These are phyloP conservation scores for Trypanosoma scelopori DNA, from an alignment of 208 protist species.

Conservation along the genomic window DNA sequence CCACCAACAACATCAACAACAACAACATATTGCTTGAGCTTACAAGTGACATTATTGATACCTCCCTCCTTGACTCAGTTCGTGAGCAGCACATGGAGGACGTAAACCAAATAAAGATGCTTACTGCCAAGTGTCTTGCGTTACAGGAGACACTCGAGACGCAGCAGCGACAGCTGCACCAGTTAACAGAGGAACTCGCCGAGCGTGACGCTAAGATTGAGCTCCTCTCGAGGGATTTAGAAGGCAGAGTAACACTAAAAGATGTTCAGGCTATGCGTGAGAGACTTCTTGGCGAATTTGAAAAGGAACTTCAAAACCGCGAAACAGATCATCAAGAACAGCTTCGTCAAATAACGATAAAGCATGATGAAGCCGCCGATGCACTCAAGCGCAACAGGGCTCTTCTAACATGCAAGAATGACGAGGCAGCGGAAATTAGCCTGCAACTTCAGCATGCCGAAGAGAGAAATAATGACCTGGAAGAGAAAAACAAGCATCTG, in stretches of 20 bases:
- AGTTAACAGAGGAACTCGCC: background rate
- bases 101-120: background rate
- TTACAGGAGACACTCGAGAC: constrained; percentile 5
- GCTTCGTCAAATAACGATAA: background rate
- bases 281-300: background rate
- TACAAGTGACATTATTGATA: constrained; percentile 1
- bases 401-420: background rate
- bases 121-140: background rate
- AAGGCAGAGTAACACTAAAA: background rate
- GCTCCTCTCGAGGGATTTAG: background rate
- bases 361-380: background rate
- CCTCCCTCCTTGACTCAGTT: constrained; percentile 10
- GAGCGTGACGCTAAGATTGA: constrained; percentile 2
- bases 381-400: background rate
- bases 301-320: background rate
- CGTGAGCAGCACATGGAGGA: constrained; percentile 16
- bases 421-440: background rate
- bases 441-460: background rate
- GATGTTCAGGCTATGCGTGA: background rate
- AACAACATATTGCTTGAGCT: background rate
- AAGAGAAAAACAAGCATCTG: constrained; percentile 15
- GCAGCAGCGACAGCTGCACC: constrained; percentile 4
- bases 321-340: background rate
- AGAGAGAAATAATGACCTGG: background rate
- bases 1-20: background rate